Evolutionary conservation across 192 early-diverging fungal species (phyloP), one percentile per base, ranked within the genome.

Genomic region (Coemansia sp.): DNA sequence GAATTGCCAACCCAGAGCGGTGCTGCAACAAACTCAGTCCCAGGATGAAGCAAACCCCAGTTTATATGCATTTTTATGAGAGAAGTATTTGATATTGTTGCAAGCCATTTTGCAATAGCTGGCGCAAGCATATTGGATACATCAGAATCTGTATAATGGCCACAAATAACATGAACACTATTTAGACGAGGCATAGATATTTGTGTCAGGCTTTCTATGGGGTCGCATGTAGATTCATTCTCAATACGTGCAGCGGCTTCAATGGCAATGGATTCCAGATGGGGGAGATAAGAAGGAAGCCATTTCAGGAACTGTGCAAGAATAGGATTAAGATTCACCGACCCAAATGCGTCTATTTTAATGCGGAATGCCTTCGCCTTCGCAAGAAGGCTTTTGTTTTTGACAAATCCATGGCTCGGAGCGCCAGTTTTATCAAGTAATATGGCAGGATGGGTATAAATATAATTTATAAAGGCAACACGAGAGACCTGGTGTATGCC

Each of bases 181-280:
- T 18, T 54, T 5, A 68, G 66, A n/a, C 21, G 38, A 1, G 58
- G 66, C 19, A 60, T 60, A 38, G 4, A 38, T 38, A 38, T 38
- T 7, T 9, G 6, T 38, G 3, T 7, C 1, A 38, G 8, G 10
- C 10, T 12, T 38, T 38, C 5, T 38, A 38, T 38, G 34, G 34
- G 34, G 6, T 9, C 1, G 6, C 34, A 12, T 1, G 6, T 34
- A 5, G 38, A 16, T 21, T 62, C n/a, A 41, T 25, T 24, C 26
- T 38, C 23, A 16, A 53, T 26, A 18, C 1, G 50, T 24, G 26
- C 21, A 23, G 21, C 23, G 0, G 54, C 18, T 27, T 68, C 58
- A 32, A 68, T 23, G 14, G 56, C 44, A 26, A 68, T 68, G 21
- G 41, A 49, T 12, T 49, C 44, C 4, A 61, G 52, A 4, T 14